These are phyloP conservation scores for Populus trichocarpa DNA, from an alignment of 441 rosid species.

Conservation along the genomic window DNA sequence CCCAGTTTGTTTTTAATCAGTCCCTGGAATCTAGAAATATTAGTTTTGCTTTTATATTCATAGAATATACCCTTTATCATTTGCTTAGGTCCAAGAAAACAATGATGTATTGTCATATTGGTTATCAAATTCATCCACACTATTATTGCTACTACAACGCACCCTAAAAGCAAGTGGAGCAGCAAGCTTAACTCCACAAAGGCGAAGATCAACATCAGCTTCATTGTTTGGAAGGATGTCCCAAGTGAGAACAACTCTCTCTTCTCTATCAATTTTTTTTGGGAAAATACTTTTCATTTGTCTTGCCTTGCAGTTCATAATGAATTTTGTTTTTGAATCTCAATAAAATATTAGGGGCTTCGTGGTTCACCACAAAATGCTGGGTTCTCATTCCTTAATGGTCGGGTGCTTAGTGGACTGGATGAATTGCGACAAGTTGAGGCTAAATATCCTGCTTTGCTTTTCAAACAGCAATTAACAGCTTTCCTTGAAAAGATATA, in stretches of 20 bases:
- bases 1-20: neutral
- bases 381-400: slow-evolving; percentile 69
- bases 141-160: slow-evolving; percentile 82
- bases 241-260: slow-evolving; percentile 43
- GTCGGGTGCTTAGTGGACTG: slow-evolving; percentile 59
- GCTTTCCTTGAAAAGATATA: slow-evolving; percentile 96
- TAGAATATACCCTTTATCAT: neutral
- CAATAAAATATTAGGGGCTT: slow-evolving; percentile 50
- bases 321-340: neutral
- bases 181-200: slow-evolving; percentile 85
- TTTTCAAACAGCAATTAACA: slow-evolving; percentile 96
- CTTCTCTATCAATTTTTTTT: neutral
- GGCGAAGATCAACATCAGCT: slow-evolving; percentile 79
- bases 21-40: neutral
- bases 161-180: slow-evolving; percentile 94
- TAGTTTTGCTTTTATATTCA: neutral
- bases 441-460: slow-evolving; percentile 95
- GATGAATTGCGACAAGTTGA: slow-evolving; percentile 87
- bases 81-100: slow-evolving; percentile 69
- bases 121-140: slow-evolving; percentile 81
- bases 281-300: neutral
- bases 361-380: slow-evolving; percentile 84
- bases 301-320: neutral
- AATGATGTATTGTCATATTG: slow-evolving; percentile 77
- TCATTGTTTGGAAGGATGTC: slow-evolving; percentile 94